A percentile compares a stretch with the other conserved stretches of the same genome.
Conservation (phyloP, 1,139 yeast genomes). For the Pichia sp. region DNA sequence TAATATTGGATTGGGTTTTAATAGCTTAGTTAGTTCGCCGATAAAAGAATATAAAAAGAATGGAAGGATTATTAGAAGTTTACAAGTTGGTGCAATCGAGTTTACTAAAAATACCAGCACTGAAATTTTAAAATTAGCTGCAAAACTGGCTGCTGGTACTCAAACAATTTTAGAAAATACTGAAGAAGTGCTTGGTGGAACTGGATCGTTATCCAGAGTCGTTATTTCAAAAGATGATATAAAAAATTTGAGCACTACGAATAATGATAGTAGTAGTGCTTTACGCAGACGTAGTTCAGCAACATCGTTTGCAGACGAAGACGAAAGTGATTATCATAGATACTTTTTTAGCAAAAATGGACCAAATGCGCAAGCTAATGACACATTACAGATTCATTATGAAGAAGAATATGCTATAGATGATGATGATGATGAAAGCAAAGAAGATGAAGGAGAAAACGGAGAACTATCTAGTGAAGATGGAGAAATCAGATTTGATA, state of each 20-base stretch:
- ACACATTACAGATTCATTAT: slow-evolving; percentile 6
- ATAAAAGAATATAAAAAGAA: slow-evolving; percentile 67
- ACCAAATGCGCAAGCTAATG: background rate
- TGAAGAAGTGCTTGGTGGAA: slow-evolving; percentile 70
- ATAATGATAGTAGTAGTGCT: background rate
- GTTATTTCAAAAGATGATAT: slow-evolving; percentile 3
- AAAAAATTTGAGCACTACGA: slow-evolving; percentile 42
- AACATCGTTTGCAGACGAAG: slow-evolving; percentile 26
- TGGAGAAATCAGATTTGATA: background rate
- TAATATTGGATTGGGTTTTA: slow-evolving; percentile 72
- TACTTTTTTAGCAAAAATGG: slow-evolving; percentile 5
- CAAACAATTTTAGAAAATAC: slow-evolving; percentile 76
- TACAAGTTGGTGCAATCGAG: slow-evolving; percentile 72
- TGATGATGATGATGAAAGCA: background rate
- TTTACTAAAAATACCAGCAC: slow-evolving; percentile 78
- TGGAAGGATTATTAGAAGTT: slow-evolving; percentile 60
- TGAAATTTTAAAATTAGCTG: slow-evolving; percentile 77
- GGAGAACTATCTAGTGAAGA: slow-evolving; percentile 11
- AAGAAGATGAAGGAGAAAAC: slow-evolving; percentile 10
- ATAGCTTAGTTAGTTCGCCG: slow-evolving; percentile 68
- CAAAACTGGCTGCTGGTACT: slow-evolving; percentile 82
- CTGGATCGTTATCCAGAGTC: slow-evolving; percentile 44
- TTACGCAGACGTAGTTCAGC: slow-evolving; percentile 13
- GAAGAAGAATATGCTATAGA: slow-evolving; percentile 1
- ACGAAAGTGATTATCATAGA: slow-evolving; percentile 17